phyloP scores from a whole-genome alignment of 805 yeast species.

The Gaillardinia entomophila region DNA sequence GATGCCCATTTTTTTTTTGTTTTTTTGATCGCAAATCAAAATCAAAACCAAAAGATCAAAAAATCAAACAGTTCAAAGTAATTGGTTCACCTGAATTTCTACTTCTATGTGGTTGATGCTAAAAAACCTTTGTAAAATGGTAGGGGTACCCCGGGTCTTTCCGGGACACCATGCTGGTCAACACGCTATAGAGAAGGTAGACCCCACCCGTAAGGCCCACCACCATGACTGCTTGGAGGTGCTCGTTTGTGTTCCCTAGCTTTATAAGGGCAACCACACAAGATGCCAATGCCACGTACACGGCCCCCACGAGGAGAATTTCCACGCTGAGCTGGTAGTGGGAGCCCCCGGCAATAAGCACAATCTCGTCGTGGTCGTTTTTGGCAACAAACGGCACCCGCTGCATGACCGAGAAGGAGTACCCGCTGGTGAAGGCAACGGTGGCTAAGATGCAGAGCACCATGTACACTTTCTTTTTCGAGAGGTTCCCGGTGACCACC shows the following conservation, averaged over 20 bases:
- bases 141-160: conserved; percentile 50
- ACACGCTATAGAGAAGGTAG: conserved; percentile 36
- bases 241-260: conserved; percentile 26
- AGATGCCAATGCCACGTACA: conserved; percentile 44
- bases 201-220: conserved; percentile 16
- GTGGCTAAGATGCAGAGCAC: conserved; percentile 27
- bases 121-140: conserved; percentile 24
- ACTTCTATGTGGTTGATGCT: too few relatives aligned
- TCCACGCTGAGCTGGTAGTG: conserved; percentile 72
- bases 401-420: conserved; percentile 56
- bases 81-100: too few relatives aligned
- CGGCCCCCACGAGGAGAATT: conserved; percentile 44
- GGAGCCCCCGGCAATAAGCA: conserved; percentile 58
- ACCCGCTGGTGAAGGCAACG: conserved; percentile 51
- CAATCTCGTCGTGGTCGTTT: conserved; percentile 44
- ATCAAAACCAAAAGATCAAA: too few relatives aligned
- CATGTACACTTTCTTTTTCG: conserved; percentile 17
- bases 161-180: conserved; percentile 38
- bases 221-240: conserved; percentile 10
- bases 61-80: too few relatives aligned
- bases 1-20: too few relatives aligned
- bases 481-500: conserved; percentile 10
- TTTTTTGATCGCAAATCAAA: too few relatives aligned
- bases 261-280: conserved; percentile 36
- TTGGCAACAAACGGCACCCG: conserved; percentile 58